Percentiles rank a stretch among this genome's conserved stretches.
These are phyloP conservation scores for Chrysoporthe deuterocubensis DNA, from an alignment of 2,329 filamentous ascomycete genomes.

Conservation along the genomic window DNA sequence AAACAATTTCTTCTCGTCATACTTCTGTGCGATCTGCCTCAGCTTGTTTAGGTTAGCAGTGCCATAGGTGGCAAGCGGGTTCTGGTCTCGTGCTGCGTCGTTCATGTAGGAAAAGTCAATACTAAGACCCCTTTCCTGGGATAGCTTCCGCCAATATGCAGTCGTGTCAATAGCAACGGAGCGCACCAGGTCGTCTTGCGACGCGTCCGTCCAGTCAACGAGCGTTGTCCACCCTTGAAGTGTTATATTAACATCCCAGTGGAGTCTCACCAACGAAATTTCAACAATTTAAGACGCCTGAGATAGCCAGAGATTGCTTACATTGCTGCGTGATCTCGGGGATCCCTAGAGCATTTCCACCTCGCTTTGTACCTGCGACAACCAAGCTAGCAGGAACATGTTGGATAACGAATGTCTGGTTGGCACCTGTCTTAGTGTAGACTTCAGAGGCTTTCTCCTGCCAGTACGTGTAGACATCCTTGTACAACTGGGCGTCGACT, in stretches of 20 bases:
- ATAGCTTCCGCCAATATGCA: constrained; percentile 15
- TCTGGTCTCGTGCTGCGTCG: constrained; percentile 8
- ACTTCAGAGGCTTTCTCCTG: constrained; percentile 23
- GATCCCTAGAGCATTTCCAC: constrained; percentile 30
- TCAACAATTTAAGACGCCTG: no score
- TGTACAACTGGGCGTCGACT: constrained; percentile 34
- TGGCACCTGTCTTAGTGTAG: constrained; percentile 29
- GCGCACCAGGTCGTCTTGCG: constrained; percentile 28
- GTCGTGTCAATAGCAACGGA: constrained; percentile 30
- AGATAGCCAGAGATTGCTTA: constrained; percentile 17
- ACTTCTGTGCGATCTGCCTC: constrained; percentile 31
- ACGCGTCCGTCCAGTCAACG: constrained; percentile 30
- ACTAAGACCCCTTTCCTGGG: background rate
- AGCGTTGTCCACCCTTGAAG: constrained; percentile 32
- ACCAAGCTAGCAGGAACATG: constrained; percentile 27
- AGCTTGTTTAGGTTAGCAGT: constrained; percentile 16
- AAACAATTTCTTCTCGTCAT: constrained; percentile 35
- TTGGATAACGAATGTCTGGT: constrained; percentile 32
- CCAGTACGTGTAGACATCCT: constrained; percentile 35
- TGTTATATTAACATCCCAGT: background rate
- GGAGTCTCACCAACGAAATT: no score
- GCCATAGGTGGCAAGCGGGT: background rate
- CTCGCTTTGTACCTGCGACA: constrained; percentile 25
- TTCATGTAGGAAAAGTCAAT: constrained; percentile 7
- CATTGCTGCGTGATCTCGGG: constrained; percentile 28